These are phyloP conservation scores for Exutisphaerella laricina DNA, from an alignment of 2,329 filamentous ascomycete genomes.

Conservation along the genomic window DNA sequence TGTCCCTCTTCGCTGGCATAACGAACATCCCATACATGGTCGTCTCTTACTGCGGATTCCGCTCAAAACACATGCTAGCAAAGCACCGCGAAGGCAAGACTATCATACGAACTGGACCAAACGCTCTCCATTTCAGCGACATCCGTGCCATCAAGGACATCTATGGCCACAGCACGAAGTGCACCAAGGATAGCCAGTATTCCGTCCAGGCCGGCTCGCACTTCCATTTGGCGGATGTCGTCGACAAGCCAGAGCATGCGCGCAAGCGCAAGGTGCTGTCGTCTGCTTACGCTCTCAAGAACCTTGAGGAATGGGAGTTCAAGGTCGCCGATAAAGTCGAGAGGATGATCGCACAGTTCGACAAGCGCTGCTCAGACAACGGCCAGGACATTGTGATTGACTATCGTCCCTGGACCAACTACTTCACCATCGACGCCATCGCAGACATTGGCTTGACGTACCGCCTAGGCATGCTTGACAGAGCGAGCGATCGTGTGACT, in stretches of 20 bases:
- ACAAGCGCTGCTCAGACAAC: constrained; percentile 28
- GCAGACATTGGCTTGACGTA: constrained; percentile 37
- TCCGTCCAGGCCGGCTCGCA: constrained; percentile 30
- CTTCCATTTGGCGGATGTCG: constrained; percentile 36
- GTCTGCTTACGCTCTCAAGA: constrained; percentile 37
- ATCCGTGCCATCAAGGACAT: constrained; percentile 38
- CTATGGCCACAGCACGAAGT: constrained; percentile 36
- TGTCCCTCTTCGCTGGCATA: constrained; percentile 42
- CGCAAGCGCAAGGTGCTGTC: constrained; percentile 38
- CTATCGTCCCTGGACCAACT: constrained; percentile 35
- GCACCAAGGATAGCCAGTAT: constrained; percentile 35
- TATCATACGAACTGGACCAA: constrained; percentile 45
- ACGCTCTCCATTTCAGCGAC: constrained; percentile 41
- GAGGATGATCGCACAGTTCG: constrained; percentile 34
- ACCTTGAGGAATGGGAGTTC: constrained; percentile 38
- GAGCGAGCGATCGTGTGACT: constrained; percentile 30
- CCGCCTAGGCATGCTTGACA: constrained; percentile 34
- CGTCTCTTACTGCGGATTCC: constrained; percentile 38
- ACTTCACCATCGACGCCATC: constrained; percentile 38
- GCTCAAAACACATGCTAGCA: constrained; percentile 38
- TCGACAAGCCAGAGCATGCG: constrained; percentile 36
- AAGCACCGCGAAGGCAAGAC: constrained; percentile 41
- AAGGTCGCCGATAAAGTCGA: constrained; percentile 37
- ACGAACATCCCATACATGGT: constrained; percentile 43
- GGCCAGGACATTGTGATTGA: constrained; percentile 32